A percentile compares a stretch with the other conserved stretches of the same genome.
These are phyloP conservation scores for Diaporthe vaccinii DNA, from an alignment of 2,329 filamentous ascomycete species.

Conservation along the genomic window DNA sequence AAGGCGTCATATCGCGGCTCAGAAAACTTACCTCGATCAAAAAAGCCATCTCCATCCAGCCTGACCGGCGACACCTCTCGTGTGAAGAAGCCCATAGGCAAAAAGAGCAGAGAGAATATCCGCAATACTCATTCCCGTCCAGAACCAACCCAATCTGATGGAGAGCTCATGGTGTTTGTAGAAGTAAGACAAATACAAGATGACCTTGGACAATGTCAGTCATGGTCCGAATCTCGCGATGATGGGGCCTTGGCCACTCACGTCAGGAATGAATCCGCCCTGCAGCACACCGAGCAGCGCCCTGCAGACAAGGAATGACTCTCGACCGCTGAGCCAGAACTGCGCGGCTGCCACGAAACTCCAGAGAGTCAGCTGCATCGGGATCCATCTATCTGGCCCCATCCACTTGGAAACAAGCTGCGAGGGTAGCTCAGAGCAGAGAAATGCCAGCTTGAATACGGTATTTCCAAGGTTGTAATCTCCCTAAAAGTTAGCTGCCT, in stretches of 20 bases:
- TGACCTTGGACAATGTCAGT: conserved; percentile 44
- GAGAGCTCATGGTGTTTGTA: conserved; percentile 58
- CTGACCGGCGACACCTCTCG: conserved; percentile 53
- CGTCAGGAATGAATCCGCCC: conserved; percentile 62
- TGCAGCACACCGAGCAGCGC: conserved; percentile 58
- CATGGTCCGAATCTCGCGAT: background rate
- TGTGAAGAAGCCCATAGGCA: conserved; percentile 56
- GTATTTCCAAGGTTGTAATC: conserved; percentile 64
- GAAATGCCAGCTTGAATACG: conserved; percentile 63
- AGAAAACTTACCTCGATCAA: conserved; percentile 62
- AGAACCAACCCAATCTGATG: conserved; percentile 57
- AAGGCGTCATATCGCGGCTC: conserved; percentile 51
- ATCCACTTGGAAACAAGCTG: conserved; percentile 71
- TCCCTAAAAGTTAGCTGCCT: conserved; percentile 29
- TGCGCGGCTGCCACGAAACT: conserved; percentile 66
- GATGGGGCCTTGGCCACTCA: conserved; percentile 42
- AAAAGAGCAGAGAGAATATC: conserved; percentile 56
- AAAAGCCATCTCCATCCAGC: conserved; percentile 66
- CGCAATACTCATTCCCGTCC: conserved; percentile 56
- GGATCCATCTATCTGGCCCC: conserved; percentile 72
- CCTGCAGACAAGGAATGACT: conserved; percentile 56
- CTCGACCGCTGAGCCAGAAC: conserved; percentile 55
- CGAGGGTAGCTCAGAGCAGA: conserved; percentile 71
- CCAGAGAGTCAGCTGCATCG: conserved; percentile 69
- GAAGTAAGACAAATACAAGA: conserved; percentile 60